Evolutionary conservation across 2,329 filamentous ascomycete species (phyloP).

Genomic region (Hypoxylon sp.): DNA sequence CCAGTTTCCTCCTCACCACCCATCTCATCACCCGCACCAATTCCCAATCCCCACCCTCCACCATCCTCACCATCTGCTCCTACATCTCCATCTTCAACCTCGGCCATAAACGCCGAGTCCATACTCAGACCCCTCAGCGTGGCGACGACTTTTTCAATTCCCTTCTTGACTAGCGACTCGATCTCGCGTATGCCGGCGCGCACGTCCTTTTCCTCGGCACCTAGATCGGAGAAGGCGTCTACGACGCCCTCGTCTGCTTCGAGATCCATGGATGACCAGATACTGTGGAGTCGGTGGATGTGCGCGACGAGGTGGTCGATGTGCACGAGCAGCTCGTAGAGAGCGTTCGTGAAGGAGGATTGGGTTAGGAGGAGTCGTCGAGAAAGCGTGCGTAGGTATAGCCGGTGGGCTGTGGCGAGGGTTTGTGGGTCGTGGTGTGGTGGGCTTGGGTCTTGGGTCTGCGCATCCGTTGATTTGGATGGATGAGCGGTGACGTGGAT

Average conservation of each 20-base stretch:
- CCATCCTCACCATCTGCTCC: slow-evolving; percentile 30
- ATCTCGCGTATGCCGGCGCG: slow-evolving; percentile 73
- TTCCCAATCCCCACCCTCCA: slow-evolving; percentile 37
- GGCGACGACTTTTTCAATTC: slow-evolving; percentile 76
- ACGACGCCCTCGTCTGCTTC: slow-evolving; percentile 86
- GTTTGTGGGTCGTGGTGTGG: slow-evolving; percentile 83
- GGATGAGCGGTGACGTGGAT: slow-evolving; percentile 23
- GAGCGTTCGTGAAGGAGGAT: slow-evolving; percentile 70
- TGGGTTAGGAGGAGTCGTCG: slow-evolving; percentile 76
- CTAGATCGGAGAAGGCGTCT: slow-evolving; percentile 78
- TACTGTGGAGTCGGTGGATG: slow-evolving; percentile 78
- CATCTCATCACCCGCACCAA: slow-evolving; percentile 18
- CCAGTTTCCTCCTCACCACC: slow-evolving; percentile 57
- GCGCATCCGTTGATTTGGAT: slow-evolving; percentile 27
- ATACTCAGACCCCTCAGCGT: slow-evolving; percentile 62
- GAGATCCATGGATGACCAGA: slow-evolving; percentile 84
- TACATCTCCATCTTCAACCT: slow-evolving; percentile 56
- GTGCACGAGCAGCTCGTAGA: slow-evolving; percentile 77
- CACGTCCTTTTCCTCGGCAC: slow-evolving; percentile 78
- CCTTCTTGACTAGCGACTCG: slow-evolving; percentile 73
- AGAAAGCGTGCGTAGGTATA: slow-evolving; percentile 78
- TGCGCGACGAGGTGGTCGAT: slow-evolving; percentile 87
- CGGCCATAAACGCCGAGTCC: slow-evolving; percentile 59
- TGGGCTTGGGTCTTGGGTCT: slow-evolving; percentile 38
- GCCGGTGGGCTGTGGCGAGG: slow-evolving; percentile 81